Base-by-base conservation (phyloP, 2,329 filamentous ascomycete genomes). In the Penicillium sp. region DNA sequence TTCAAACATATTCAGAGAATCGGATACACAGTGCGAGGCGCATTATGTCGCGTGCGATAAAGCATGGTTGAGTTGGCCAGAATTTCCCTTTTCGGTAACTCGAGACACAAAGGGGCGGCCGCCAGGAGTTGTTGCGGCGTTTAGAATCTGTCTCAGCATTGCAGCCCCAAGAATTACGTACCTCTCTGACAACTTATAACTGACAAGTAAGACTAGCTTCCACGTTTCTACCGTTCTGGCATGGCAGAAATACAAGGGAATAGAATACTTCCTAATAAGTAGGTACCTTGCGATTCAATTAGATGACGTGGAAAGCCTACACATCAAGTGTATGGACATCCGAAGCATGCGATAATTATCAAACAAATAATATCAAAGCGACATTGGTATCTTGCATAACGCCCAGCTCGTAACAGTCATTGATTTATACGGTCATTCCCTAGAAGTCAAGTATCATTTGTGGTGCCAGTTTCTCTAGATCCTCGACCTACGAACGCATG, bases 361-460 rank as follows among this genome's bases (percentile, higher is more conserved):
- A 43, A 18, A 43, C 18, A 12, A 12, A 18, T 23, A 43, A 21
- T 3, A 23, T 21, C 23, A 5, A 43, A 43, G 23, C 20, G 18
- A 43, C 4, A 30, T 33, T 48, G 38, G 52, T 55, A 55, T 55
- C 43, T 55, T 21, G 21, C 23, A 38, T 24, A 48, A 55, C 52
- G 28, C 40, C 38, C 7, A 18, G 20, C 55, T 57, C 48, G 20
- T 52, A 47, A 52, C 6, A 47, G 18, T 46, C 38, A 40, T n/a
- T n/a, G n/a, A n/a, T 56, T 28, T 21, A 28, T 42, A 23, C 23
- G 5, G 35, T 38, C 52, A 21, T 28, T 33, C 18, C 35, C 42
- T 47, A 96, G 61, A 97, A 89, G 72, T 97, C 93, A 70, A 97
- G 79, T 64, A 96, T 74, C 66, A 97, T 76, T 73, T 96, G 90